These are phyloP conservation scores for Schizochytrium sp. DNA, from an alignment of 108 stramenopile species.

Conservation along the genomic window DNA sequence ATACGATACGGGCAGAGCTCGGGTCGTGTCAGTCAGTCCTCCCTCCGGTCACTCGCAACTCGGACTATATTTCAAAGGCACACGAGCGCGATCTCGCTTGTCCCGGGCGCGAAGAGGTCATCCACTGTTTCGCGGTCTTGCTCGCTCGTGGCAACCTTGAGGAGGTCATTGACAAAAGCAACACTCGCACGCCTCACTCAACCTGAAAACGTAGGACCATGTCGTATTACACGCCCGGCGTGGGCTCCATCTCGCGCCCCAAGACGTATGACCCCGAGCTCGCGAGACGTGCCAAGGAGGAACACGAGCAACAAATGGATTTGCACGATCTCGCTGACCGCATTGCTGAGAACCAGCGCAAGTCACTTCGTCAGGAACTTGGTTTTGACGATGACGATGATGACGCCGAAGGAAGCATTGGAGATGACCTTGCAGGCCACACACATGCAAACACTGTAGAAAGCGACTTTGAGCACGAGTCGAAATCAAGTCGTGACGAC, in stretches of 20 bases:
- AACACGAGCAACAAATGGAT: neutral
- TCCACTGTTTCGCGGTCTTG: no score
- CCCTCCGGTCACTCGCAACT: no score
- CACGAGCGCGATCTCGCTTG: no score
- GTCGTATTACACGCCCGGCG: neutral
- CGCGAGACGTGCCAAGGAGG: neutral
- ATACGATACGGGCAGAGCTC: no score
- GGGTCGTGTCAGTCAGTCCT: no score
- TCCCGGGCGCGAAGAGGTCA: no score
- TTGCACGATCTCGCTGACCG: neutral
- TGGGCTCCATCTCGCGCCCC: neutral
- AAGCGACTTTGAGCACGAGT: no score
- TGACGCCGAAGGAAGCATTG: neutral
- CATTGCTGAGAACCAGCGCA: conserved; percentile 9
- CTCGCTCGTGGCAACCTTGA: no score
- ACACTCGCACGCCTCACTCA: no score
- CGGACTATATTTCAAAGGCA: no score
- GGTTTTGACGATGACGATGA: neutral
- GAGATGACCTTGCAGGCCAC: neutral
- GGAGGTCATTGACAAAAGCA: no score
- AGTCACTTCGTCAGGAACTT: neutral
- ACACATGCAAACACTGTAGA: neutral
- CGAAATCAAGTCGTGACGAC: neutral
- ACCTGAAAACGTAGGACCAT: neutral
- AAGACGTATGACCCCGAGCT: conserved; percentile 16